Evolutionary conservation across 192 early-diverging fungal species (phyloP), one percentile per base, ranked within the genome.

Genomic region (Coemansia javaensis): DNA sequence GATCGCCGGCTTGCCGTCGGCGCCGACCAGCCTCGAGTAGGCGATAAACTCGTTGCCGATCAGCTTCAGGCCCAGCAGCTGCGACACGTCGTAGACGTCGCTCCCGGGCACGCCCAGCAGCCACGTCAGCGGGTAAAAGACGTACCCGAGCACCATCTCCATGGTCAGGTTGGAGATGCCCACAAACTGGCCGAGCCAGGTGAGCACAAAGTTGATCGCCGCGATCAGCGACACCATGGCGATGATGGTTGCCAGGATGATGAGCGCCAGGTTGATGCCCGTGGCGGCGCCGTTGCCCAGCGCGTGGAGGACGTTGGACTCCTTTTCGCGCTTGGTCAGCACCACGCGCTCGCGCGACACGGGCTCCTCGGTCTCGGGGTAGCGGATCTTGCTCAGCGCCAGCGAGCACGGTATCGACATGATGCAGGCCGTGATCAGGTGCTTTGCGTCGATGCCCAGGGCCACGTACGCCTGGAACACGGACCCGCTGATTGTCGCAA

Each of bases 401-500:
- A 93, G 66, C 12, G 85, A 84, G 47, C 84, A 83, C n/a, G 91
- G 90, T 22, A 93, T 83, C 24, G 89, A 90, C 89, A 93, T 90
- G 77, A 93, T 75, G 59, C 89, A 90, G 13, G 87, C 80, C 2
- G 89, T 87, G 44, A 93, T 79, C 42, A 93, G 55, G 50, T 82
- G 71, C 23, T 77, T 68, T 2, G 78, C 78, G 46, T 66, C 55
- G 17, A 85, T 81, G 49, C 87, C 87, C 50, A 88, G 79, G n/a
- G 61, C 49, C 24, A 85, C 77, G 55, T 90, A 90, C 44, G 79
- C 82, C 44, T 81, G 67, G 38, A 88, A 77, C 3, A 93, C 88
- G 7, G 90, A 90, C 41, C 87, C 90, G 41, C 88, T 81, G 59
- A 93, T 90, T 46, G 90, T 93, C 37, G 90, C 84, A 69, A 93